Percentiles rank a stretch among this genome's conserved stretches.
These are phyloP conservation scores for Sparassis latifolia DNA, from an alignment of 1,284 basidiomycete species.

Conservation along the genomic window DNA sequence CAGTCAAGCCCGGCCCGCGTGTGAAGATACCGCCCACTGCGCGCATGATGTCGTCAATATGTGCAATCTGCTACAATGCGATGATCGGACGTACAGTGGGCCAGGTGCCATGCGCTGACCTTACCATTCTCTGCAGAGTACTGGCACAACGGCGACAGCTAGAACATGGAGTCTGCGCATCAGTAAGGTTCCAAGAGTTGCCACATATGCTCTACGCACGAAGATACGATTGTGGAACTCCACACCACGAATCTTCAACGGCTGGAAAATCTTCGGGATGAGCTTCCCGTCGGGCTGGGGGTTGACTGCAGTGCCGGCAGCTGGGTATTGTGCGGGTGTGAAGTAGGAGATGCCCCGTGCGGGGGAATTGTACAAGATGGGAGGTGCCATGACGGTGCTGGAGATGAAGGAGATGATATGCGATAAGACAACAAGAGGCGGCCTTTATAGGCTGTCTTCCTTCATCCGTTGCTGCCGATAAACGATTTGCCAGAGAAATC, in stretches of 20 bases:
- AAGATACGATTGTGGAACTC: slow-evolving; percentile 8
- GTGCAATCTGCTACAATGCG: background rate
- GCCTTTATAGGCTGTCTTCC: background rate
- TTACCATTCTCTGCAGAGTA: slow-evolving; percentile 8
- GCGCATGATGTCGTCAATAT: background rate
- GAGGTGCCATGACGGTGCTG: background rate
- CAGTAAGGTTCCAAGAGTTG: too few species aligned
- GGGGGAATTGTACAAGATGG: slow-evolving; percentile 9
- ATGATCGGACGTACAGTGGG: slow-evolving; percentile 2
- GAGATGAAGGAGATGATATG: background rate
- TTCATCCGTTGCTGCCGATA: background rate
- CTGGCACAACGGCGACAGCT: slow-evolving; percentile 6
- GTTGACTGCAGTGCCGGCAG: slow-evolving; percentile 40
- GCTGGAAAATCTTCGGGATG: slow-evolving; percentile 9
- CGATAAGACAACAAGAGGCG: background rate
- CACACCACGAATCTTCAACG: slow-evolving; percentile 9
- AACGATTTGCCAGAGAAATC: background rate
- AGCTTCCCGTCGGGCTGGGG: slow-evolving; percentile 7
- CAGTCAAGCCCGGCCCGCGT: slow-evolving; percentile 50
- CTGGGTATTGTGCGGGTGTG: slow-evolving; percentile 44
- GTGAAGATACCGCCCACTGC: slow-evolving; percentile 19
- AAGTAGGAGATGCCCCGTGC: slow-evolving; percentile 36
- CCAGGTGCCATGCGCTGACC: slow-evolving; percentile 5
- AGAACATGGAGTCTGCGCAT: too few species aligned
- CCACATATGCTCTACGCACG: background rate